phyloP scores from a whole-genome alignment of 1,284 basidiomycete species.

The Malassezia yamatoensis region DNA sequence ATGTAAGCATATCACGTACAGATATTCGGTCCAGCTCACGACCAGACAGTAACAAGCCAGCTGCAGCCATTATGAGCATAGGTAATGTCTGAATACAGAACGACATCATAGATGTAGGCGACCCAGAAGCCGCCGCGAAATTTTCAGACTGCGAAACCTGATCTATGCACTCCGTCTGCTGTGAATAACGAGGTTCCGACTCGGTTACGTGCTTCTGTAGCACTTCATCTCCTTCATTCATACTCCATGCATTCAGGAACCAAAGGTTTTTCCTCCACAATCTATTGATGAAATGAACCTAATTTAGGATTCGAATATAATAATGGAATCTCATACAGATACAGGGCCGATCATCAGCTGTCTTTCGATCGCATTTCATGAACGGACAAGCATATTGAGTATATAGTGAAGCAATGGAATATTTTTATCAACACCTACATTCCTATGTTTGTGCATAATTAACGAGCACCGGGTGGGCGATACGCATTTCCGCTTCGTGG shows the following conservation, averaged over 20 bases:
- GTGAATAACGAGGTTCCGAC: too few species aligned
- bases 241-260: neutral
- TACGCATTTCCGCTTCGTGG: conserved; percentile 40
- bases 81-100: conserved; percentile 5
- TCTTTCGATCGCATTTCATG: too few species aligned
- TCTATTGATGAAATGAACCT: neutral
- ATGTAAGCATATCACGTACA: neutral
- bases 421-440: neutral
- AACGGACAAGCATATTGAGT: too few species aligned
- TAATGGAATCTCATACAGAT: too few species aligned
- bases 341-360: too few species aligned
- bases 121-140: too few species aligned
- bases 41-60: conserved; percentile 12
- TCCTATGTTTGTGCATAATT: neutral
- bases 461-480: conserved; percentile 14
- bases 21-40: conserved; percentile 9
- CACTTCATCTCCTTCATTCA: neutral
- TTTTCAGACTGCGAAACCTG: too few species aligned
- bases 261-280: neutral
- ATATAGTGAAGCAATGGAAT: too few species aligned
- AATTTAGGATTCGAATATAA: too few species aligned
- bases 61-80: conserved; percentile 7
- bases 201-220: neutral
- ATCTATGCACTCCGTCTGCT: too few species aligned
- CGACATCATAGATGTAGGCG: neutral